Evolutionary conservation across 2,329 filamentous ascomycete genomes (phyloP).

Genomic region (Diaporthe humulicola): DNA sequence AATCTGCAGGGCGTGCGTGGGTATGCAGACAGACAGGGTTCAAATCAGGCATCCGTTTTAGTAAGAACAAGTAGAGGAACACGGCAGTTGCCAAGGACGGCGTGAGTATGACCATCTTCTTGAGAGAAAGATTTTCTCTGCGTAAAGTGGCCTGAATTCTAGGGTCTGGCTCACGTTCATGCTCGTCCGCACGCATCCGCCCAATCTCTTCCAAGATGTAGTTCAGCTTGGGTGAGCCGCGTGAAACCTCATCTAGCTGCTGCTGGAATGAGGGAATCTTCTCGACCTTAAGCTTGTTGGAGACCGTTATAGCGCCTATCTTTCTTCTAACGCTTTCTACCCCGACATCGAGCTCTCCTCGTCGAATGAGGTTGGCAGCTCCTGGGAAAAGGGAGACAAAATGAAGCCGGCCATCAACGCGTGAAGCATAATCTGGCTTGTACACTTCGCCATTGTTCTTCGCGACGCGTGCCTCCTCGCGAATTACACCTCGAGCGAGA

Average conservation of each 20-base stretch:
- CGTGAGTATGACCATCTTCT: constrained; percentile 11
- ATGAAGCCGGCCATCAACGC: not conserved
- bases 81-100: not conserved
- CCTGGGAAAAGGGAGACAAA: not conserved
- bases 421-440: not conserved
- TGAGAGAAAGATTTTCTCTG: not conserved
- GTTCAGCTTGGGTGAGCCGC: not conserved
- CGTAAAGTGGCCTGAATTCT: not conserved
- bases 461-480: not conserved
- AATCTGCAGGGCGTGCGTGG: not conserved
- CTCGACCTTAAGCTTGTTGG: not conserved
- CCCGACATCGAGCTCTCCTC: not conserved
- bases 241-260: not conserved
- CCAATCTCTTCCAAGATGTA: not conserved
- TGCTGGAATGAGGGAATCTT: not conserved
- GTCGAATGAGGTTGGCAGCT: not conserved
- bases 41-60: not conserved
- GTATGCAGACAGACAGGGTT: not conserved
- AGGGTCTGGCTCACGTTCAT: not conserved
- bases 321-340: not conserved
- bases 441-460: fast-evolving
- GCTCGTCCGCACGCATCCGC: not conserved
- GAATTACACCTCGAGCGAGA: not conserved
- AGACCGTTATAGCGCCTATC: not conserved
- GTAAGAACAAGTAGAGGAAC: not conserved